These are phyloP conservation scores for Canna indica DNA, from an alignment of 176 grass and related monocot species.

Conservation along the genomic window DNA sequence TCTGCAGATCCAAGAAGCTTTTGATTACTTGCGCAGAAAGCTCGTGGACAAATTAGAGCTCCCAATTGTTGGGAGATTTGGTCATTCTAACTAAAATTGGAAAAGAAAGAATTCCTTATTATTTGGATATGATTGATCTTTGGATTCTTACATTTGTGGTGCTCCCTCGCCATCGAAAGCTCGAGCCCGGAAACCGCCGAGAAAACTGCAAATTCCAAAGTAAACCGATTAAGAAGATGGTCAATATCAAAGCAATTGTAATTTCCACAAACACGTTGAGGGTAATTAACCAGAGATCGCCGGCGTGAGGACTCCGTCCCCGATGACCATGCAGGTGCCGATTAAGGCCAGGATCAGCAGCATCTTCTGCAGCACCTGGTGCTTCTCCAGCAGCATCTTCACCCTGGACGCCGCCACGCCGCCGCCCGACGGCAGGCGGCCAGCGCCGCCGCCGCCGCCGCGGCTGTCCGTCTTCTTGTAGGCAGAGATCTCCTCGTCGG, in stretches of 20 bases:
- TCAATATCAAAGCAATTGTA: not conserved
- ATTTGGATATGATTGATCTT: too few species aligned
- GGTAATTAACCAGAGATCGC: conserved; percentile 57
- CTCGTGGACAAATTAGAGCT: too few species aligned
- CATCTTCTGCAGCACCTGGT: conserved; percentile 60
- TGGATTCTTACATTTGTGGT: conserved; percentile 81
- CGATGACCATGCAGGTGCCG: conserved; percentile 94
- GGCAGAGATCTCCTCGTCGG: conserved; percentile 32
- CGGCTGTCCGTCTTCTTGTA: conserved; percentile 30
- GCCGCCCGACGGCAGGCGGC: not conserved
- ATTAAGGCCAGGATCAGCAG: conserved; percentile 71
- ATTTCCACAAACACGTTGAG: not conserved
- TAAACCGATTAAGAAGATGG: conserved; percentile 9
- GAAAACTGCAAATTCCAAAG: conserved; percentile 52
- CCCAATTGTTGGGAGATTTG: too few species aligned
- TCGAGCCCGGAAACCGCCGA: conserved; percentile 92
- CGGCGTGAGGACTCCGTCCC: conserved; percentile 91
- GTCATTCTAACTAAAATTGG: not conserved
- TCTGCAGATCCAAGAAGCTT: conserved; percentile 48
- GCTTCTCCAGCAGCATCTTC: conserved; percentile 51
- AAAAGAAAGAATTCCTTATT: not conserved
- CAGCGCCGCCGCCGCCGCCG: not conserved
- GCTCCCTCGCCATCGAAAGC: conserved; percentile 81
- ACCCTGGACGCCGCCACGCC: conserved; percentile 21
- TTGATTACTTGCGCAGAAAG: too few species aligned